Base-by-base conservation (phyloP, 352 stramenopile genomes). In the Phytophthora europaea region DNA sequence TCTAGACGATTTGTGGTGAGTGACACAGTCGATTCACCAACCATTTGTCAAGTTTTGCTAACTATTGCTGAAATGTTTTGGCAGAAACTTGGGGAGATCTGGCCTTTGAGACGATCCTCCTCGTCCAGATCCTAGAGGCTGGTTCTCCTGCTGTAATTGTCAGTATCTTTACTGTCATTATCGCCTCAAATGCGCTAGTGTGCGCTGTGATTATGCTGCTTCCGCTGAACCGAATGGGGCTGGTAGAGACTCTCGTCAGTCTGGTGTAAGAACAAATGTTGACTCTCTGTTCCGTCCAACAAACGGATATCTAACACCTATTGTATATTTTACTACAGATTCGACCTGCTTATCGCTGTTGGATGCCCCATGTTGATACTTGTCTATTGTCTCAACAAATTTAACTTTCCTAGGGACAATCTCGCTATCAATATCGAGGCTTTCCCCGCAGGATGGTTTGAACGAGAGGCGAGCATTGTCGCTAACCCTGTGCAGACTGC, bases 311-410 rank as follows among this genome's bases (percentile, higher is more conserved):
- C 13, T 45, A 45, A 45, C 38, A 5, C 15, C 5, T 8, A 0
- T 45, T 45, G 1, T 16, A 4, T 45, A 15, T 10, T 22, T 8
- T n/a, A 6, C n/a, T n/a, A 28, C 33, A 88, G 79, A 4, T 72
- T 87, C 34, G 75, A 87, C 28, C 59, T 81, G 2, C 64, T 79
- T 13, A 72, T 84, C 12, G 67, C 67, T 1, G 56, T 87, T 22
- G 61, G 65, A 2, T 87, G 76, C 36, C 81, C 79, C 0, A 73
- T 87, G 22, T 20, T 78, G n/a, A 64, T 78, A 3, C 43, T 83
- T 5, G 3, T 74, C 6, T 83, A 84, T 33, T 79, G 76, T 26
- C 43, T 83, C 10, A 64, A 50, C 3, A 69, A 65, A 4, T 84
- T 89, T n/a, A 60, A 55, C 13, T 75, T 85, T 48, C 69, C 79